A percentile compares a stretch with the other conserved stretches of the same genome.
Evolutionary conservation across 2,329 filamentous ascomycete species (phyloP).

Genomic region (Aspergillus bombycis): DNA sequence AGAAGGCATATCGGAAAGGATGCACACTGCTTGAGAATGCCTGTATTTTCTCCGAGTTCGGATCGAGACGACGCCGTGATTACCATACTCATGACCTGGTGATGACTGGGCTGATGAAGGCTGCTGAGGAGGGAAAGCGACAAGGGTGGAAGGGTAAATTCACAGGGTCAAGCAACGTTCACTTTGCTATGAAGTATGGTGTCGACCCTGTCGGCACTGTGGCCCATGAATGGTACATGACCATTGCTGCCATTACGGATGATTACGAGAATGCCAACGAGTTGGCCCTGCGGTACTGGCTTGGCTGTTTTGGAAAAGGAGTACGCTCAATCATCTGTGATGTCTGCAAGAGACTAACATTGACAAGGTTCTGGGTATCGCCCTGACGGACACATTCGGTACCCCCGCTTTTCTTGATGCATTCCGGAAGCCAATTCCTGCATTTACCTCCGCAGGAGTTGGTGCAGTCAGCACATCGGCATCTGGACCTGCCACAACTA

Average conservation of each 20-base stretch:
- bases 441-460: constrained; percentile 44
- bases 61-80: constrained; percentile 82
- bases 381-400: constrained; percentile 94
- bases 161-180: constrained; percentile 92
- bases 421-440: constrained; percentile 70
- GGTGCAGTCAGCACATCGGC: constrained; percentile 44
- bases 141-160: constrained; percentile 72
- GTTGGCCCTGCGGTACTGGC: constrained; percentile 82
- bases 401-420: constrained; percentile 84
- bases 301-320: constrained; percentile 83
- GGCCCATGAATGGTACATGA: constrained; percentile 99
- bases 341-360: neutral
- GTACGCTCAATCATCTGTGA: constrained; percentile 38
- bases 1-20: constrained; percentile 82
- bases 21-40: constrained; percentile 75
- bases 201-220: constrained; percentile 85
- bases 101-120: constrained; percentile 79
- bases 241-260: constrained; percentile 85
- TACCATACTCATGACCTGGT: constrained; percentile 95
- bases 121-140: constrained; percentile 70
- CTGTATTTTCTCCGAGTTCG: constrained; percentile 92
- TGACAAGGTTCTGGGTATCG: constrained; percentile 73
- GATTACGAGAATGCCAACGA: constrained; percentile 86
- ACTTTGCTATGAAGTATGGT: constrained; percentile 91
- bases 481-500: constrained; percentile 49